These are phyloP conservation scores for Datisca glomerata DNA, from an alignment of 306 rosid species.

Conservation along the genomic window DNA sequence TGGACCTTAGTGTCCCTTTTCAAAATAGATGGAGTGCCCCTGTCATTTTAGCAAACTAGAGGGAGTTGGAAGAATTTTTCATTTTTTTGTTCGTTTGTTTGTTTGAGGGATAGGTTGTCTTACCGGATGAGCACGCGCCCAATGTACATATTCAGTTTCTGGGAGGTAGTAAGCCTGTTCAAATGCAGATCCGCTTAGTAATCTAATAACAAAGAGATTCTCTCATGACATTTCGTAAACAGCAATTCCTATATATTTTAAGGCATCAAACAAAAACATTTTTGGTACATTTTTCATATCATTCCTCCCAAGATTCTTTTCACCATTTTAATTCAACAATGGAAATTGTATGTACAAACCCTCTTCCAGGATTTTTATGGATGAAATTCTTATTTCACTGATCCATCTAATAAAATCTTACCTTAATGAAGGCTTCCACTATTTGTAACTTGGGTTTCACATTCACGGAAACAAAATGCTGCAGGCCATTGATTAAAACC, in stretches of 20 bases:
- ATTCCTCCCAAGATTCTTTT: conserved; percentile 4
- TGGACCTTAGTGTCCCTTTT: background rate
- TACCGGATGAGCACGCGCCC: conserved; percentile 92
- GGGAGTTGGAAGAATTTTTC: background rate
- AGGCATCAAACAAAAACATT: conserved; percentile 15
- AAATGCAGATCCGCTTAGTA: too few species aligned
- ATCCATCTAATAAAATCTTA: too few species aligned
- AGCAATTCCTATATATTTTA: too few species aligned
- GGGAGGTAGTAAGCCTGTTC: conserved; percentile 96
- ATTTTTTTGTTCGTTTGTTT: background rate
- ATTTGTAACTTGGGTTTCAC: conserved; percentile 78
- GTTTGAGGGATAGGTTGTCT: conserved; percentile 17
- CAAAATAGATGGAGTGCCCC: too few species aligned
- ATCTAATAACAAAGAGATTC: too few species aligned
- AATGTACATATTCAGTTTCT: conserved; percentile 86
- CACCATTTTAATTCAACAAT: too few species aligned
- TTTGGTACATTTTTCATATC: background rate
- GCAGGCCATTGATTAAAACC: conserved; percentile 96
- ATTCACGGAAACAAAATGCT: conserved; percentile 62
- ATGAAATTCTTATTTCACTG: too few species aligned
- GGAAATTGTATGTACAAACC: too few species aligned
- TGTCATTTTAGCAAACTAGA: background rate
- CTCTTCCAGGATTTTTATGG: too few species aligned
- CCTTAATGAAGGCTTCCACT: conserved; percentile 93
- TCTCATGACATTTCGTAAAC: too few species aligned